Conservation (phyloP, 208 protist species). For the Angomonas desouzai region DNA sequence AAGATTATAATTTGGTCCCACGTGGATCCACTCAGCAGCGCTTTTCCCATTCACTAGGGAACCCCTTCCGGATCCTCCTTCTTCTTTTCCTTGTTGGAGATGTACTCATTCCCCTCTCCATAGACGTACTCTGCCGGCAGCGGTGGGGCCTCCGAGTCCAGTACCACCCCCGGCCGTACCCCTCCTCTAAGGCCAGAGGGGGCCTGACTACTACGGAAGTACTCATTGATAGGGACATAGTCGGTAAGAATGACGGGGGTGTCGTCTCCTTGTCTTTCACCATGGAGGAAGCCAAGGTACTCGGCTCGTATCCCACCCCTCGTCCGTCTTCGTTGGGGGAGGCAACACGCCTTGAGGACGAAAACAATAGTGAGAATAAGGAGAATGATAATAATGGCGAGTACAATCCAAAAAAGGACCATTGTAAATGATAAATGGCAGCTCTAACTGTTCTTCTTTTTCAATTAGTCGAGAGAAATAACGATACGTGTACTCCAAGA, state of each 20-base stretch:
- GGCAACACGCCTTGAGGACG: not conserved
- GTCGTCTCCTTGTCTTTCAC: too few species aligned
- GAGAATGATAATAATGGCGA: not conserved
- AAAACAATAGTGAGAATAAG: not conserved
- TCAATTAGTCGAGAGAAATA: not conserved
- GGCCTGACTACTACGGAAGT: not conserved
- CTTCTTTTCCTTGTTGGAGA: not conserved
- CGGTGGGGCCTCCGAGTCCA: not conserved
- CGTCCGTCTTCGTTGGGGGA: not conserved
- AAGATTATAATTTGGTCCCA: too few species aligned
- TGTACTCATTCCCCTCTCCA: not conserved
- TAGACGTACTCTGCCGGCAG: not conserved
- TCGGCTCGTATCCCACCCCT: not conserved
- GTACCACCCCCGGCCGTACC: not conserved
- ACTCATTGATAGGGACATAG: conserved; percentile 4
- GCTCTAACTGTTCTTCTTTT: not conserved
- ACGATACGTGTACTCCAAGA: not conserved
- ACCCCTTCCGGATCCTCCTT: not conserved
- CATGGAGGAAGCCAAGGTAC: not conserved
- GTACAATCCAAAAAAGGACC: not conserved
- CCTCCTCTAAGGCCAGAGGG: too few species aligned
- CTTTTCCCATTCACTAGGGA: too few species aligned
- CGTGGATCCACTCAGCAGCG: too few species aligned
- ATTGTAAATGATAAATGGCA: not conserved
- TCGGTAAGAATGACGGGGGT: too few species aligned